A percentile compares a stretch with the other conserved stretches of the same genome.
phyloP scores from a whole-genome alignment of 345 rosid genomes.

The Gossypium herbaceum region DNA sequence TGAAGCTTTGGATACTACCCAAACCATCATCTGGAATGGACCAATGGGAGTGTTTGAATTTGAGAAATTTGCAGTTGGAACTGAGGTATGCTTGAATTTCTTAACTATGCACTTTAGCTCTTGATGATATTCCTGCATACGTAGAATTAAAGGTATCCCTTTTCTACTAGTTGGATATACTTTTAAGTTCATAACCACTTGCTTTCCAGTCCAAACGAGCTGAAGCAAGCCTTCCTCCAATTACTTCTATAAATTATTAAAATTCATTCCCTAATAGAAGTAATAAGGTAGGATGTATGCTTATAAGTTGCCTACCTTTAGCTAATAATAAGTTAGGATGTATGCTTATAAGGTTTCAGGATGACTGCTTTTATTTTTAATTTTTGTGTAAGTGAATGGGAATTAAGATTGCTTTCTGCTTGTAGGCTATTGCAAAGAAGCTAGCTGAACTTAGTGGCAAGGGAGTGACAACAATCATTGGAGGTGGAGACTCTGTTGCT shows the following conservation, averaged over 20 bases:
- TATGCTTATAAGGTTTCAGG: not conserved
- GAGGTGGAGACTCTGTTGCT: conserved; percentile 89
- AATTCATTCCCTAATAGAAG: not conserved
- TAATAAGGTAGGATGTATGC: not conserved
- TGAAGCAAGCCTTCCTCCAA: not conserved
- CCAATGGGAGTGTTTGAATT: conserved; percentile 99
- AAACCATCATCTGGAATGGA: conserved; percentile 96
- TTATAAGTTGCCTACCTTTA: not conserved
- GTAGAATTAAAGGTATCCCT: not conserved
- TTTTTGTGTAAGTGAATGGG: not conserved
- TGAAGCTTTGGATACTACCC: conserved; percentile 67
- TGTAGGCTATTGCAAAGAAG: conserved; percentile 86
- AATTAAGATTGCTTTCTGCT: not conserved
- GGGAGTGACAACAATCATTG: conserved; percentile 81
- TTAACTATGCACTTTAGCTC: not conserved
- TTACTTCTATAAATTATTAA: not conserved
- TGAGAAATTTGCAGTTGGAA: conserved; percentile 81
- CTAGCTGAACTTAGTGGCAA: conserved; percentile 77
- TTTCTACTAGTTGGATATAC: not conserved
- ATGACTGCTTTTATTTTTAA: not conserved
- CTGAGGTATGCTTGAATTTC: conserved; percentile 45
- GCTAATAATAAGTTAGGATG: not conserved
- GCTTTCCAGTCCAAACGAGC: conserved; percentile 2
- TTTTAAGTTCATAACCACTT: not conserved
- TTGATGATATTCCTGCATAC: not conserved